These are phyloP conservation scores for Sphaerulina musiva DNA, from an alignment of 2,329 filamentous ascomycete genomes.

Conservation along the genomic window DNA sequence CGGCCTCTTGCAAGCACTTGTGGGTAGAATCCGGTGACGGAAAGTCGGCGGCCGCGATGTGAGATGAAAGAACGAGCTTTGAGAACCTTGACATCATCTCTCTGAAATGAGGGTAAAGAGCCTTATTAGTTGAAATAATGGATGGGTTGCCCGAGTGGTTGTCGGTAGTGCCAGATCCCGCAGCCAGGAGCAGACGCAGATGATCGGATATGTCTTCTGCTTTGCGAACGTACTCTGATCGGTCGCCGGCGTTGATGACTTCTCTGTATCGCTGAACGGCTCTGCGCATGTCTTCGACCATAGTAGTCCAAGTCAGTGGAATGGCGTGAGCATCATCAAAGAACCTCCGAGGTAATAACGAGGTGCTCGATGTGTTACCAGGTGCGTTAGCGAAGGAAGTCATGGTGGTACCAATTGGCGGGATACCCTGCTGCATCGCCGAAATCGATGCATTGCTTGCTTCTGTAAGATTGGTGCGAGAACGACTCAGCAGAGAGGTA, in stretches of 20 bases:
- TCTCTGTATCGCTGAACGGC: slow-evolving; percentile 86
- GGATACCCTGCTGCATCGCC: slow-evolving; percentile 39
- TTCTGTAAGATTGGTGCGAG: slow-evolving; percentile 48
- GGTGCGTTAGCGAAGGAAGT: slow-evolving; percentile 51
- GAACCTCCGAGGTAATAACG: slow-evolving; percentile 68
- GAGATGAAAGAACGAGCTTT: slow-evolving; percentile 95
- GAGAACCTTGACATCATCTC: slow-evolving; percentile 99
- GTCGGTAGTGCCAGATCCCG: slow-evolving; percentile 93
- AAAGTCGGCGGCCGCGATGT: slow-evolving; percentile 95
- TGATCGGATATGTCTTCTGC: slow-evolving; percentile 99
- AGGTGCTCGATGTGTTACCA: slow-evolving; percentile 27
- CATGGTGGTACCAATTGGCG: slow-evolving; percentile 47
- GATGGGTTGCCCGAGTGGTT: slow-evolving; percentile 98
- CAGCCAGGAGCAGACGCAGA: slow-evolving; percentile 83
- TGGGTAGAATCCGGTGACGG: slow-evolving; percentile 87
- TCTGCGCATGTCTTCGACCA: slow-evolving; percentile 87
- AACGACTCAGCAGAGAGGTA: slow-evolving; percentile 53
- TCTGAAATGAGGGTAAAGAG: slow-evolving; percentile 90
- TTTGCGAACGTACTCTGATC: slow-evolving; percentile 83
- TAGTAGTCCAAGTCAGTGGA: slow-evolving; percentile 77
- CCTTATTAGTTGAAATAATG: slow-evolving; percentile 98
- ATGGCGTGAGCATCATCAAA: slow-evolving; percentile 81
- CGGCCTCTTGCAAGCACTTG: slow-evolving; percentile 95
- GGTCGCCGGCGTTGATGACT: slow-evolving; percentile 73
- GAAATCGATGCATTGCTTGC: slow-evolving; percentile 46